A percentile compares a stretch with the other conserved stretches of the same genome.
These are phyloP conservation scores for Solanum chilense DNA, from an alignment of 257 asterid genomes.

Conservation along the genomic window DNA sequence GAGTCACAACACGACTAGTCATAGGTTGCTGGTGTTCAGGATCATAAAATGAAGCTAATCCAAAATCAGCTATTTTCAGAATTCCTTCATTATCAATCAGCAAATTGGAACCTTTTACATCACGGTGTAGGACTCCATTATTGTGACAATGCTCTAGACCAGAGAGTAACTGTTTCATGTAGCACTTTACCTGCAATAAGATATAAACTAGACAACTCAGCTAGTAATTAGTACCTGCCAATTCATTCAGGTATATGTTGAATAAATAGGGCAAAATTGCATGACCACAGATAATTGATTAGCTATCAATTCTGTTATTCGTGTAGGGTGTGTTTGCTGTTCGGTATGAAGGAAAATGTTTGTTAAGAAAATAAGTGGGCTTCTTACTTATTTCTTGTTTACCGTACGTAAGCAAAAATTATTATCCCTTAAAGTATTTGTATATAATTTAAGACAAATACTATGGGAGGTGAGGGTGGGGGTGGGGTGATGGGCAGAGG, in stretches of 20 bases:
- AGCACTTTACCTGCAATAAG: constrained; percentile 70
- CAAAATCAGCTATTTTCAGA: constrained; percentile 85
- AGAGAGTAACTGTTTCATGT: constrained; percentile 65
- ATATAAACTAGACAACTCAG: constrained; percentile 1
- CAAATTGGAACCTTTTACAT: constrained; percentile 83
- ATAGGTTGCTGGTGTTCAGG: constrained; percentile 51
- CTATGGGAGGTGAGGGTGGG: neutral
- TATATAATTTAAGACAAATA: neutral
- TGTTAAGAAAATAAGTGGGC: neutral
- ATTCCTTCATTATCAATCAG: constrained; percentile 67
- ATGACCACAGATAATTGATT: neutral
- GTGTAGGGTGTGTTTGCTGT: neutral
- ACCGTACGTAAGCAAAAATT: neutral
- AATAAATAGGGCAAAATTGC: neutral
- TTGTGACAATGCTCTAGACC: constrained; percentile 93
- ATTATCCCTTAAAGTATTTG: neutral
- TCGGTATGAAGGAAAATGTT: neutral
- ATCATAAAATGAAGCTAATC: constrained; percentile 69
- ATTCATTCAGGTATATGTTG: neutral
- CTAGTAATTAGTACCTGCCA: neutral
- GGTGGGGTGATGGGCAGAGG: neutral
- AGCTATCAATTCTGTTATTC: neutral
- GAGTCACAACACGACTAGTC: constrained; percentile 93
- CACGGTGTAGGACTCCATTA: constrained; percentile 89
- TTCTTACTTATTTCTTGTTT: neutral